Evolutionary conservation across 2,329 filamentous ascomycete genomes (phyloP).

Genomic region (Coniochaeta ligniaria): DNA sequence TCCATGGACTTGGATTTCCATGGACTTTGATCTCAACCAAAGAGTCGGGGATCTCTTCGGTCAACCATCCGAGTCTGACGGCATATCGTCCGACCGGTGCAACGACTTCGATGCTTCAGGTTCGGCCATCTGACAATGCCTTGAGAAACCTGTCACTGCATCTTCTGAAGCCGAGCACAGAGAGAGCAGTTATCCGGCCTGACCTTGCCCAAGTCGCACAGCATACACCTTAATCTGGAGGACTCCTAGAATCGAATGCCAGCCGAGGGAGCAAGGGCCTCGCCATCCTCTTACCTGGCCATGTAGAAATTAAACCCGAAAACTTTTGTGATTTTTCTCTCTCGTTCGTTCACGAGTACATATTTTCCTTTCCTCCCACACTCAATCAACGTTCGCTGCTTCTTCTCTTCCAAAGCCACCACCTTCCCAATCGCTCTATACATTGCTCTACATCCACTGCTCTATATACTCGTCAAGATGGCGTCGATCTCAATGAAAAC

Average conservation of each 20-base stretch:
- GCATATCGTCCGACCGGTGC: neutral
- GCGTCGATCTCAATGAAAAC: neutral
- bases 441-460: neutral
- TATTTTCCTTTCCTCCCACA: neutral
- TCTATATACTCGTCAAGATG: neutral
- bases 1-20: neutral
- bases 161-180: neutral
- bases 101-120: neutral
- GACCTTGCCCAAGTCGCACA: neutral
- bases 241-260: neutral
- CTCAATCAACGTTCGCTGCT: neutral
- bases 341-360: neutral
- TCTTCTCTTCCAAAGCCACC: neutral
- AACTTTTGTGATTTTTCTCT: neutral
- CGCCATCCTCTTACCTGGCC: neutral
- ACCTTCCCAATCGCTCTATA: neutral
- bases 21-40: neutral
- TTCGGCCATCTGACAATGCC: neutral
- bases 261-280: neutral
- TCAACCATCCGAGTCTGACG: neutral
- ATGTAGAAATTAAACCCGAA: neutral
- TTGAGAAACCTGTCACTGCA: neutral
- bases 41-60: neutral
- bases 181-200: neutral
- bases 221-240: neutral